These are phyloP conservation scores for Globisporangium parvum DNA, from an alignment of 352 stramenopile species.

Conservation along the genomic window DNA sequence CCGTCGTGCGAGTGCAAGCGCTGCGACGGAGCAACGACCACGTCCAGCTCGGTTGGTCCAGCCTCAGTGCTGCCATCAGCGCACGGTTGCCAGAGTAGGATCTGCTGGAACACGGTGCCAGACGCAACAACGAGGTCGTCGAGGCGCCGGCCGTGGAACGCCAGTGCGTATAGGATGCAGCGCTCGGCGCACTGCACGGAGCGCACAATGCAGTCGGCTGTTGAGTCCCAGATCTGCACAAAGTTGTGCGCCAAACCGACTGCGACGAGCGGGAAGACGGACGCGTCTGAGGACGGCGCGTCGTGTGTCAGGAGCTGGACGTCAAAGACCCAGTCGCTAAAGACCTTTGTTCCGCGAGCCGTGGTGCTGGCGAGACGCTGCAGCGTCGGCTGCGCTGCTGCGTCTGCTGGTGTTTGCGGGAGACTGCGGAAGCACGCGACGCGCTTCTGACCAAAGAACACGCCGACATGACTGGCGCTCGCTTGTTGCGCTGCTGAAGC, in stretches of 20 bases:
- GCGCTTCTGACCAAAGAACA: constrained; percentile 82
- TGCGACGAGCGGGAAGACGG: constrained; percentile 26
- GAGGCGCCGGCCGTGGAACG: constrained; percentile 60
- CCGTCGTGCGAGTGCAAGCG: constrained; percentile 76
- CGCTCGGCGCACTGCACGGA: constrained; percentile 68
- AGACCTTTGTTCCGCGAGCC: constrained; percentile 31
- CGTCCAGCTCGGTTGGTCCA: neutral
- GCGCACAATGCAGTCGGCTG: constrained; percentile 33
- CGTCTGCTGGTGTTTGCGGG: constrained; percentile 28
- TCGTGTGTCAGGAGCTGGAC: constrained; percentile 48
- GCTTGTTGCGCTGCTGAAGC: neutral
- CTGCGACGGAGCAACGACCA: constrained; percentile 34
- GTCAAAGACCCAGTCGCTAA: constrained; percentile 84
- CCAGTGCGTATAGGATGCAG: constrained; percentile 79
- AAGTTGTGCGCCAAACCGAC: constrained; percentile 84
- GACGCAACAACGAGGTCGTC: constrained; percentile 68
- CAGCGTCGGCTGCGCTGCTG: constrained; percentile 15
- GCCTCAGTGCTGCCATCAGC: constrained; percentile 7
- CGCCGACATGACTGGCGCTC: constrained; percentile 19
- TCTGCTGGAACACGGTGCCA: constrained; percentile 83
- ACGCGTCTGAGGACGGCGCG: constrained; percentile 6
- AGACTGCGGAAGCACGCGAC: constrained; percentile 48
- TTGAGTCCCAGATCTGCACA: constrained; percentile 68
- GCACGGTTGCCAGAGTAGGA: constrained; percentile 68
- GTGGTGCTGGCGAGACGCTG: constrained; percentile 21